A percentile compares a stretch with the other conserved stretches of the same genome.
Conservation (phyloP, 164 flowering plant species). For the Houttuynia cordata region DNA sequence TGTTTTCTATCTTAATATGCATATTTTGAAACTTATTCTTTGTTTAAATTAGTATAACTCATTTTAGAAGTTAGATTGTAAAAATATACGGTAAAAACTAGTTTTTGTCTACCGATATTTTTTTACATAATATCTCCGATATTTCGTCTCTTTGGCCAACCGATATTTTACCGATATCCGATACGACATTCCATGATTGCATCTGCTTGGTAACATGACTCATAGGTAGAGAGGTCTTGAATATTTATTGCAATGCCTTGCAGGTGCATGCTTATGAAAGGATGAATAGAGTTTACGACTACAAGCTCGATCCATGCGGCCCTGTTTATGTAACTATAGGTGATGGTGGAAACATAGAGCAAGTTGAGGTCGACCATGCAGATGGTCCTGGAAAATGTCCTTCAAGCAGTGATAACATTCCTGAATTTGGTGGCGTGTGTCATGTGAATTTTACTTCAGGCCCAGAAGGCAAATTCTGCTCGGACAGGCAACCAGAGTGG, state of each 20-base stretch:
- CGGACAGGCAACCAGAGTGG: slow-evolving; percentile 91
- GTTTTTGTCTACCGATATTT: too few species aligned
- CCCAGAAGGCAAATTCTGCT: slow-evolving; percentile 76
- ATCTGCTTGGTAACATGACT: too few species aligned
- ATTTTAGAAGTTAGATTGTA: too few species aligned
- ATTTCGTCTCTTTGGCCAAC: too few species aligned
- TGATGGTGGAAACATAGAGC: slow-evolving; percentile 90
- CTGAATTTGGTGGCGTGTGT: slow-evolving; percentile 75
- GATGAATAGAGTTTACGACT: slow-evolving; percentile 76
- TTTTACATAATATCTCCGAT: too few species aligned
- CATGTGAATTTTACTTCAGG: slow-evolving; percentile 70
- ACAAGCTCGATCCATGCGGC: slow-evolving; percentile 68
- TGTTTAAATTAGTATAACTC: too few species aligned
- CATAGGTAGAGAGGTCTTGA: too few species aligned
- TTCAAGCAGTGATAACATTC: slow-evolving; percentile 42
- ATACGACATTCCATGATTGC: too few species aligned
- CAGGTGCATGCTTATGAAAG: slow-evolving; percentile 96
- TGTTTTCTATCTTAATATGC: too few species aligned
- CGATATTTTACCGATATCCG: too few species aligned
- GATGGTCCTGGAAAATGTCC: slow-evolving; percentile 94
- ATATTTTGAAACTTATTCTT: too few species aligned
- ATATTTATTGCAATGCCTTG: neutral
- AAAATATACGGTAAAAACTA: too few species aligned
- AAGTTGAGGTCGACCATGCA: slow-evolving; percentile 67
- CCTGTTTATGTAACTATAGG: slow-evolving; percentile 75